Conservation (phyloP, 305 asterid genomes). For the Solanum hybrid region DNA sequence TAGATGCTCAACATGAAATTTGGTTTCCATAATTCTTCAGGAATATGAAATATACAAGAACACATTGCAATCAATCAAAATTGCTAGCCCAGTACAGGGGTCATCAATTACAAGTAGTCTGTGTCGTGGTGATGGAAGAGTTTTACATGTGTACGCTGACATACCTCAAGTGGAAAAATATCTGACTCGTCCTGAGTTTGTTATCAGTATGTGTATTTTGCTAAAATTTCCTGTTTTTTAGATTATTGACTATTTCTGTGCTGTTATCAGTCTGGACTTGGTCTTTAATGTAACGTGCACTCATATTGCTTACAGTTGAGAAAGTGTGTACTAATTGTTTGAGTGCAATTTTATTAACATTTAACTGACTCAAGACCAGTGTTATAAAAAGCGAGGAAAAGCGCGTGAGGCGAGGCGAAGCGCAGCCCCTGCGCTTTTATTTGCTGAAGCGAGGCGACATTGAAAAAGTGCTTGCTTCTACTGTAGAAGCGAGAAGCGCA, state of each 20-base stretch:
- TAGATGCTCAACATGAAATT: not conserved
- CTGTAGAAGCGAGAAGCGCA: no score
- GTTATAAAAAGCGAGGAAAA: no score
- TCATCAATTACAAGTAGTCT: constrained; percentile 38
- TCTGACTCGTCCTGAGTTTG: constrained; percentile 81
- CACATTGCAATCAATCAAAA: constrained; percentile 37
- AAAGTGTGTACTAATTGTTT: not conserved
- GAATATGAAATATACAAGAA: constrained; percentile 54
- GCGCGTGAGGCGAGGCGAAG: no score
- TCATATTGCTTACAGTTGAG: not conserved
- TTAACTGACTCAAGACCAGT: not conserved
- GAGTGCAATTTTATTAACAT: not conserved
- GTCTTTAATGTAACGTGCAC: not conserved
- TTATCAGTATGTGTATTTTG: constrained; percentile 45
- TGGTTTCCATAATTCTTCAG: constrained; percentile 24
- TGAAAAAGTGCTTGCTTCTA: no score
- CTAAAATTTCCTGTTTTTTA: not conserved
- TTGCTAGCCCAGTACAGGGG: constrained; percentile 24
- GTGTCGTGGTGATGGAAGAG: constrained; percentile 36
- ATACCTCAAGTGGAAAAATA: constrained; percentile 78
- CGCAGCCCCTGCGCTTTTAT: no score
- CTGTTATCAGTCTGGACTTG: not conserved
- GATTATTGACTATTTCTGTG: not conserved
- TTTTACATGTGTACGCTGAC: constrained; percentile 74
- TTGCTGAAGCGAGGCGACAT: no score